Conservation (phyloP, 2,329 filamentous ascomycete species). For the Pestalotiopsis sp. region DNA sequence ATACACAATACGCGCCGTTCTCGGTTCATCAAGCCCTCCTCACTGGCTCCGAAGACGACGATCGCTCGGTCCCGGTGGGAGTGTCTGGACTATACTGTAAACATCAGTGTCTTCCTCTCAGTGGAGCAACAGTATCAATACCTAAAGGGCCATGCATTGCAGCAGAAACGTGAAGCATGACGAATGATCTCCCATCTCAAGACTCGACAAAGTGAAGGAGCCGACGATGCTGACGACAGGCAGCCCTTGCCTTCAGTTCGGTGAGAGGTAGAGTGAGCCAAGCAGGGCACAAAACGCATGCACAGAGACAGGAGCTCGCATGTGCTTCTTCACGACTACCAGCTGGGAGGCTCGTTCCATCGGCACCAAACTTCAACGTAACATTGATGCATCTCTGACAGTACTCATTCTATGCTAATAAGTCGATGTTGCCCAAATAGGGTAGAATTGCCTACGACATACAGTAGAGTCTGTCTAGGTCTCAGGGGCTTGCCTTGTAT, state of each 20-base stretch:
- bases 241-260: neutral
- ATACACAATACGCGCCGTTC: neutral
- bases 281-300: neutral
- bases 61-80: neutral
- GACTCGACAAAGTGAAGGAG: neutral
- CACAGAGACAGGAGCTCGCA: no score
- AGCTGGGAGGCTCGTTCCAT: neutral
- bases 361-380: neutral
- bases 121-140: neutral
- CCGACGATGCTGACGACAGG: neutral
- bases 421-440: neutral
- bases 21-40: neutral
- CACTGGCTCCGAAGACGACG: neutral
- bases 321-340: no score
- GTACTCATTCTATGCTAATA: neutral
- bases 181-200: neutral
- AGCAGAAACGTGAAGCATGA: neutral
- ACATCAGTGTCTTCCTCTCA: neutral
- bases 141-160: neutral
- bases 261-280: neutral
- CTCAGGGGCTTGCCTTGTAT: neutral
- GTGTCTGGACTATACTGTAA: neutral
- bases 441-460: neutral
- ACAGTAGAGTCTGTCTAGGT: neutral
- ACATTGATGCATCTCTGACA: neutral